Evolutionary conservation across 2,329 filamentous ascomycete species (phyloP), one percentile per base, ranked within the genome.

Genomic region (Neofusicoccum sp.): DNA sequence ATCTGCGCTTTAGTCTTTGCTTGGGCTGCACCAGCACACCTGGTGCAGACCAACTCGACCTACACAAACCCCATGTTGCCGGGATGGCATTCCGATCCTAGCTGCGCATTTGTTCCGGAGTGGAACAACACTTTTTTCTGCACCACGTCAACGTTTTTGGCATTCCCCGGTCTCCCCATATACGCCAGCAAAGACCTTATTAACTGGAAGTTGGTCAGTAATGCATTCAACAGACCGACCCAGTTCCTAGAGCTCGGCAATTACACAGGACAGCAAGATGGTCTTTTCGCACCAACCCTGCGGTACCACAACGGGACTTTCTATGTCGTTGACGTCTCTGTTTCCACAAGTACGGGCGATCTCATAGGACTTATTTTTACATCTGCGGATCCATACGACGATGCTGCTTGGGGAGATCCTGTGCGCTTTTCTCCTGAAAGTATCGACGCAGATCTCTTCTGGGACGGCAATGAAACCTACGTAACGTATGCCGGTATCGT

Each of bases 381-480:
- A 49, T 76, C 78, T 0, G 71, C 73, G 1, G 69, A 84, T 58
- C 78, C 79, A 0, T 84, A 75, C 66, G 70, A 80, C 39, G 68
- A 74, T 4, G 44, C 64, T 12, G 73, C 80, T 0, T 86, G 84
- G 83, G 78, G 78, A 0, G 74, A 83, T 56, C 79, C 83, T 0
- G 68, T 81, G 0, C 77, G 80, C 58, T 84, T 84, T 67, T 73
- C 81, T 9, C 81, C 82, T 47, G 73, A 49, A 8, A 81, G 81
- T 1, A 84, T 84, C 61, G 85, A 88, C 59, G 81, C 84, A 0
- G 80, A 79, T 34, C 78, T 81, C 7, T 84, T 85, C 67, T 87
- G 84, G 81, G 81, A 87, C 56, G 79, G 80, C 1, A 80, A 86
- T 48, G 85, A 34, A 5, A 39, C 39, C 6, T 44, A 43, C 37